Base-by-base conservation (phyloP, 176 grass and related monocot species). In the Eragrostis curvula region DNA sequence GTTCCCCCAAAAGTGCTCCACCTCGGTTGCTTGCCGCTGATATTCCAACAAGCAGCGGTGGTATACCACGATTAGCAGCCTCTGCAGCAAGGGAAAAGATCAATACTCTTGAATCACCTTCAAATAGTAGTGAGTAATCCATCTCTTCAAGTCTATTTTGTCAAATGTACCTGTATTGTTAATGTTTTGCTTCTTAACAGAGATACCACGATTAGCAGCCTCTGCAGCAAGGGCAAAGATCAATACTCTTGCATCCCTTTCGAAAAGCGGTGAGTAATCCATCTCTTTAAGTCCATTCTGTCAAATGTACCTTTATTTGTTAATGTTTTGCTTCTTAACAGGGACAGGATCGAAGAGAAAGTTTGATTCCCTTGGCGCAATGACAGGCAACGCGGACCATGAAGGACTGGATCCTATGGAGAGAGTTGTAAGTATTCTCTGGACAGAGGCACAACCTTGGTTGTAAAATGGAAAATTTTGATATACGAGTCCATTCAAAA, bases 261-360 rank as follows among this genome's bases (percentile, higher is more conserved):
- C 68, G 56, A 64, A 79, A 12, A 85, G 39, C 55, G 63, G 87
- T 91, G 45, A 76, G 83, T 89, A 59, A 74, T 70, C 48, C 39
- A 46, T 46, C 27, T 66, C 66, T 75, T 68, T 50, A 71, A 12
- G 27, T 75, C 55, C 75, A 69, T 46, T 71, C 25, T 66, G 12
- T 74, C 27, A 81, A 74, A 84, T 60, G 13, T 52, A 24, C 81
- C 65, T 85, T 24, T 52, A n/a, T 74, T 83, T 78, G 65, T 72
- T 89, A 73, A 89, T 84, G n/a, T 72, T 43, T 69, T 86, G 45
- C 50, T 57, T 44, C 55, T 80, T 85, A 70, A 72, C 89, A 94
- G 89, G 68, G 24, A 60, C 49, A 41, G 77, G 62, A 62, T 62
- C 74, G 65, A 94, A 94, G 79, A 88, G 92, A 82, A 94, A 86